Conservation (phyloP, 176 grass and related monocot genomes). For the Cenchrus purpureus region DNA sequence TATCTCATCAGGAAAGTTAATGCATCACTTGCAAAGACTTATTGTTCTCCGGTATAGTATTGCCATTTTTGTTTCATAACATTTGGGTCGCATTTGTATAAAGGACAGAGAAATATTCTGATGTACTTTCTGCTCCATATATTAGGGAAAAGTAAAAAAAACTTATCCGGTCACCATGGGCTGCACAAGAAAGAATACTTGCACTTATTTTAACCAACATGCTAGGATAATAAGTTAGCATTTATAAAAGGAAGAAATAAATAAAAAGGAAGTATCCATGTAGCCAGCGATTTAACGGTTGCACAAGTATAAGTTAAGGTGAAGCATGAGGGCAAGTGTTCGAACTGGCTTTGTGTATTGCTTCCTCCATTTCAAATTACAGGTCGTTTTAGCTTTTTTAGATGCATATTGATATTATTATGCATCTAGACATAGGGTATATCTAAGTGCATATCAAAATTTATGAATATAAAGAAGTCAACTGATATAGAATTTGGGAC, state of each 20-base stretch:
- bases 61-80: background rate
- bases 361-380: no score
- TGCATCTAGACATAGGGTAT: no score
- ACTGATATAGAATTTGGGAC: no score
- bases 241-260: background rate
- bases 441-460: no score
- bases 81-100: background rate
- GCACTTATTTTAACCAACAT: background rate
- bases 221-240: background rate
- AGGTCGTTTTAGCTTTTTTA: no score
- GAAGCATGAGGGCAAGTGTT: background rate
- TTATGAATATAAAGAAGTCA: no score
- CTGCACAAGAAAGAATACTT: background rate
- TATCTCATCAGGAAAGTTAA: background rate
- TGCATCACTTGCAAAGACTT: background rate
- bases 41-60: background rate
- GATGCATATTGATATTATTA: no score
- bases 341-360: background rate
- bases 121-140: no score
- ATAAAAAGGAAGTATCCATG: background rate
- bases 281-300: background rate
- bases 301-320: background rate
- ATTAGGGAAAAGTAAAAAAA: no score
- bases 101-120: conserved; percentile 21
- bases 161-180: background rate